A percentile compares a stretch with the other conserved stretches of the same genome.
Evolutionary conservation across 345 rosid genomes (phyloP).

Genomic region (Barbarea vulgaris): DNA sequence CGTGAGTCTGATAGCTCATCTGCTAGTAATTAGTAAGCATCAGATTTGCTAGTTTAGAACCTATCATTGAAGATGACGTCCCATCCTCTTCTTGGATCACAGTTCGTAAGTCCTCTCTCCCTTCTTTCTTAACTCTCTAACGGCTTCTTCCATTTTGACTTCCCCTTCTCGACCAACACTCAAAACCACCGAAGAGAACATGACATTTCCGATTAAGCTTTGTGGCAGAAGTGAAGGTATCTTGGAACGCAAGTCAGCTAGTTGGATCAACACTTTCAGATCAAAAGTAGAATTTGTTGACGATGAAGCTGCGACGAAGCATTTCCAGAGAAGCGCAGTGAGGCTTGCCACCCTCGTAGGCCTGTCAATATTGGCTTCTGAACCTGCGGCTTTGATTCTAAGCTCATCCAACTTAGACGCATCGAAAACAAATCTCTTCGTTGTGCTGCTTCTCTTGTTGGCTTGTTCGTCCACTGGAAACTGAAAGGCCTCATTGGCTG

Average conservation of each 20-base stretch:
- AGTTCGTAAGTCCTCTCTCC: too few relatives aligned
- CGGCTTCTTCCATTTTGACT: background rate
- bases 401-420: constrained; percentile 33
- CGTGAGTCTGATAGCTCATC: constrained; percentile 23
- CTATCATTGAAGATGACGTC: background rate
- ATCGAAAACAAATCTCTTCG: constrained; percentile 33
- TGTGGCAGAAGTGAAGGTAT: constrained; percentile 36
- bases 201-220: constrained; percentile 38
- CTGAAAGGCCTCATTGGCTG: constrained; percentile 11
- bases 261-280: constrained; percentile 19
- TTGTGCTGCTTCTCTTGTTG: background rate
- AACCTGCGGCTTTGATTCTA: constrained; percentile 15
- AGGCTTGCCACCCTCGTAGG: too few relatives aligned
- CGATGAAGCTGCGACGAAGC: constrained; percentile 3
- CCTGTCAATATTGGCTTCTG: background rate
- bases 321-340: constrained; percentile 39
- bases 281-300: background rate
- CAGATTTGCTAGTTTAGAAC: background rate
- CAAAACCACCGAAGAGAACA: constrained; percentile 11
- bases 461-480: background rate
- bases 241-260: constrained; percentile 42
- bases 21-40: background rate
- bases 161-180: too few relatives aligned
- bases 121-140: background rate
- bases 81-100: background rate